Evolutionary conservation across 169 alveolate species (phyloP).

Genomic region (Plasmodium coatneyi): DNA sequence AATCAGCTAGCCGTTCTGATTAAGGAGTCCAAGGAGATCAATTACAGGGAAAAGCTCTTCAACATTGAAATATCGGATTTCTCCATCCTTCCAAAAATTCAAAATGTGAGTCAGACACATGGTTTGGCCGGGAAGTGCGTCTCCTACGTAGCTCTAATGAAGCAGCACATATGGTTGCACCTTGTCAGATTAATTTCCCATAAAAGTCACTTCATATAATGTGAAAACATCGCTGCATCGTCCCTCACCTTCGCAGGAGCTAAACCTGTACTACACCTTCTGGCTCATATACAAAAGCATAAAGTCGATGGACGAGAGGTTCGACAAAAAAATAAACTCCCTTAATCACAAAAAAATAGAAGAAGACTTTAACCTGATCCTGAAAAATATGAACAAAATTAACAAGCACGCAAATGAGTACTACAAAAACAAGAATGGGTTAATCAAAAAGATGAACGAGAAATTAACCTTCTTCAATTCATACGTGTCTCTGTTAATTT

Average conservation of each 20-base stretch:
- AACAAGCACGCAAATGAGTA: slow-evolving; percentile 72
- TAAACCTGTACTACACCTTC: slow-evolving; percentile 57
- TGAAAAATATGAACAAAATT: slow-evolving; percentile 74
- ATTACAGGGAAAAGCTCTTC: slow-evolving; percentile 50
- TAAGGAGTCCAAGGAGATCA: slow-evolving; percentile 70
- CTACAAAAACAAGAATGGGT: slow-evolving; percentile 46
- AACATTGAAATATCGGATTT: slow-evolving; percentile 71
- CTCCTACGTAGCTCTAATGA: neutral
- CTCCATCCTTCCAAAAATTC: slow-evolving; percentile 48
- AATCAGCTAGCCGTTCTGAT: slow-evolving; percentile 58
- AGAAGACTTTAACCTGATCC: slow-evolving; percentile 67
- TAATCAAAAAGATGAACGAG: slow-evolving; percentile 72
- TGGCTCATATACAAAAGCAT: slow-evolving; percentile 70
- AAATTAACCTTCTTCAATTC: slow-evolving; percentile 41
- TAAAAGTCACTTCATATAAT: neutral
- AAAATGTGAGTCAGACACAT: slow-evolving; percentile 31
- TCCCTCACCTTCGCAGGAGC: slow-evolving; percentile 29
- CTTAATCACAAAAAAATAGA: slow-evolving; percentile 70
- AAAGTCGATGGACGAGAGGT: slow-evolving; percentile 65
- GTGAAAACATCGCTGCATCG: neutral
- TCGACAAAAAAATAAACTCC: slow-evolving; percentile 65
- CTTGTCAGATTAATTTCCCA: neutral
- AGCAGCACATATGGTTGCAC: neutral
- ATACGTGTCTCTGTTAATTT: slow-evolving; percentile 63
- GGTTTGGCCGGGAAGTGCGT: neutral